Evolutionary conservation across 306 rosid species (phyloP), one percentile per base, ranked within the genome.

Genomic region (Ochetophila trinervis): DNA sequence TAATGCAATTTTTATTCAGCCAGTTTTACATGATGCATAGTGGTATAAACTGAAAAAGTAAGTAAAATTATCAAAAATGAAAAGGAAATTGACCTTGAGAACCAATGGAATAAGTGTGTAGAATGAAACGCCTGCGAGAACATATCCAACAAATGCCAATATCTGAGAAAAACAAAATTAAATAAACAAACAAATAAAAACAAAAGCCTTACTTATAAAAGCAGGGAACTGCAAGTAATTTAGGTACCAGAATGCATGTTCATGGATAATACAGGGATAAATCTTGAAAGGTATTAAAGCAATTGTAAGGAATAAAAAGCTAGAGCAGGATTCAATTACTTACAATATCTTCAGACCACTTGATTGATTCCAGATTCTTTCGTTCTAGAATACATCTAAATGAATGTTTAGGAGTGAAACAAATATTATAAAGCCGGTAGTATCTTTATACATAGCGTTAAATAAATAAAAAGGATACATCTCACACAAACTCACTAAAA

Each of bases 301-400:
- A 21, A 5, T 61, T 37, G 15, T 18, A 1, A 12, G 4, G 1
- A 11, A 21, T 19, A 1, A 63, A 12, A 24, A 8, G 6, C 20
- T 11, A 35, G 4, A 47, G 53, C 45, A 40, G 45, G 12, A 9
- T 15, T 18, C 18, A 53, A 45, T 35, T 19, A 81, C 89, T 83
- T 81, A 85, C 95, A 64, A 88, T 72, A 50, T 79, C 68, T 19
- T 75, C 20, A 44, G 86, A 78, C 87, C 87, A 84, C 57, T 36
- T 67, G 8, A 83, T 63, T 19, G 88, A 85, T 57, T 83, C 87
- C 68, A 88, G 58, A 13, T 48, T 65, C 85, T 77, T 79, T 63
- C 71, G 62, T 72, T 88, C 95, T 32, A 79, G 0, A 16, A 83
- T 14, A 36, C 85, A 84, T 68, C 95, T 88, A 66, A 70, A 23